Percentiles rank a stretch among this genome's conserved stretches.
These are phyloP conservation scores for Fusarium sp. DNA, from an alignment of 2,329 filamentous ascomycete species.

Conservation along the genomic window DNA sequence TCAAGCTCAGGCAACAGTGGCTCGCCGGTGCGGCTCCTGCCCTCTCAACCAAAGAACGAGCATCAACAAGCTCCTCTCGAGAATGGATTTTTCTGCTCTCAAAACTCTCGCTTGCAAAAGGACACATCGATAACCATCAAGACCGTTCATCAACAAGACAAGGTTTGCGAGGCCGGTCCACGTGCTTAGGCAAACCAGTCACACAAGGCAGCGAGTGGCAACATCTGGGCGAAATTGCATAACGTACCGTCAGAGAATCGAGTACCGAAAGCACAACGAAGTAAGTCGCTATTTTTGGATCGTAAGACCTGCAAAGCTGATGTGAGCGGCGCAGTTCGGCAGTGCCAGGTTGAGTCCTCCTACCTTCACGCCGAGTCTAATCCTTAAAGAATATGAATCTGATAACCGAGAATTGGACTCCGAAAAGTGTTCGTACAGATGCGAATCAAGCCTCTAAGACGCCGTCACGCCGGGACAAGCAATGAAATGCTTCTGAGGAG, in stretches of 20 bases:
- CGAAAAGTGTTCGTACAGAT: constrained; percentile 50
- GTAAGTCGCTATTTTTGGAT: constrained; percentile 40
- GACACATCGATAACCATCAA: not conserved
- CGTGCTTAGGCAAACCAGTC: not conserved
- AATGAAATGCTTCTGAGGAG: constrained; percentile 44
- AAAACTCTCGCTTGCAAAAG: not conserved
- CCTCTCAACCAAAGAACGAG: not conserved
- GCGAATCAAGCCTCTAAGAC: constrained; percentile 49
- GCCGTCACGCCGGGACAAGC: constrained; percentile 51
- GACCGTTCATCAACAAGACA: not conserved
- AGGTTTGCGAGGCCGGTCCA: not conserved
- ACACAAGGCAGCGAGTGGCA: not conserved
- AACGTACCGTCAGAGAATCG: constrained; percentile 36
- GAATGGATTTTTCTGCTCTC: not conserved
- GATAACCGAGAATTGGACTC: constrained; percentile 45
- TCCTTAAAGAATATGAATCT: constrained; percentile 40
- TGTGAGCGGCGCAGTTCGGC: constrained; percentile 4
- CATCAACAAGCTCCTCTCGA: not conserved
- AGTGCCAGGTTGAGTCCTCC: not conserved
- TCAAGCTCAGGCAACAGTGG: constrained; percentile 3
- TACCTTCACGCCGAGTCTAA: constrained; percentile 43
- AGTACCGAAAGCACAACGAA: constrained; percentile 39
- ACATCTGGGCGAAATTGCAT: not conserved
- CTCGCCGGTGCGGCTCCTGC: constrained; percentile 2
- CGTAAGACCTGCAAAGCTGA: constrained; percentile 29